phyloP scores from a whole-genome alignment of 2,329 filamentous ascomycete species.

The Aspergillus sp. region DNA sequence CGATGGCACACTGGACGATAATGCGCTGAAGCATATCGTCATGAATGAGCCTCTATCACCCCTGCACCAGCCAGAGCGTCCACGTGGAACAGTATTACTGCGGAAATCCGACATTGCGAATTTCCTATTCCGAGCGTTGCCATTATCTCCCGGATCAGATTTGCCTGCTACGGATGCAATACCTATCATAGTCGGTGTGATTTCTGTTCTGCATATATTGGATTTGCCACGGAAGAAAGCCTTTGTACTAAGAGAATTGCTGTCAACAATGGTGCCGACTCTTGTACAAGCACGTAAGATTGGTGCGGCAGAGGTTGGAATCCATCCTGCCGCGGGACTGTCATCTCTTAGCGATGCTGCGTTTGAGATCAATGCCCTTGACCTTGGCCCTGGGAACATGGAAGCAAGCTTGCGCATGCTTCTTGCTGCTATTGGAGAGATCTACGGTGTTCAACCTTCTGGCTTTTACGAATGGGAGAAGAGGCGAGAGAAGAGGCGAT shows the following conservation, averaged over 20 bases:
- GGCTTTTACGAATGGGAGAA: conserved; percentile 20
- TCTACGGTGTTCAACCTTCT: conserved; percentile 35
- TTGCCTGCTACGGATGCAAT: conserved; percentile 70
- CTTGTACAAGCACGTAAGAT: conserved; percentile 86
- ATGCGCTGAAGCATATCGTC: conserved; percentile 55
- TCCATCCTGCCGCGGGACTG: conserved; percentile 85
- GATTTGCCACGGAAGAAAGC: conserved; percentile 84
- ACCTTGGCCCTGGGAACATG: conserved; percentile 36
- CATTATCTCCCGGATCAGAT: conserved; percentile 52
- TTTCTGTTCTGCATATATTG: conserved; percentile 72
- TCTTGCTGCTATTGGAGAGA: conserved; percentile 32
- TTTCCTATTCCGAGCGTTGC: conserved; percentile 63
- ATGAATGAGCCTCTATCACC: conserved; percentile 38
- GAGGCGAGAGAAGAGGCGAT: conserved; percentile 22
- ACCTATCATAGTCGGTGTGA: conserved; percentile 75
- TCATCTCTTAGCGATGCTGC: conserved; percentile 58
- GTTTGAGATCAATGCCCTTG: conserved; percentile 38
- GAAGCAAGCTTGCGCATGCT: conserved; percentile 35
- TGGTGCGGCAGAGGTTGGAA: conserved; percentile 90
- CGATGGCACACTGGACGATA: conserved; percentile 45
- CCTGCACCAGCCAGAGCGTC: conserved; percentile 27
- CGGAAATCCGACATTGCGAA: conserved; percentile 57
- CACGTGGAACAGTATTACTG: conserved; percentile 39
- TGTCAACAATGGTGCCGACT: conserved; percentile 74
- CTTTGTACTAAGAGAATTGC: conserved; percentile 77